Percentiles rank a stretch among this genome's conserved stretches.
Conservation (phyloP, 192 early-diverging fungal genomes). For the Coemansia javaensis region DNA sequence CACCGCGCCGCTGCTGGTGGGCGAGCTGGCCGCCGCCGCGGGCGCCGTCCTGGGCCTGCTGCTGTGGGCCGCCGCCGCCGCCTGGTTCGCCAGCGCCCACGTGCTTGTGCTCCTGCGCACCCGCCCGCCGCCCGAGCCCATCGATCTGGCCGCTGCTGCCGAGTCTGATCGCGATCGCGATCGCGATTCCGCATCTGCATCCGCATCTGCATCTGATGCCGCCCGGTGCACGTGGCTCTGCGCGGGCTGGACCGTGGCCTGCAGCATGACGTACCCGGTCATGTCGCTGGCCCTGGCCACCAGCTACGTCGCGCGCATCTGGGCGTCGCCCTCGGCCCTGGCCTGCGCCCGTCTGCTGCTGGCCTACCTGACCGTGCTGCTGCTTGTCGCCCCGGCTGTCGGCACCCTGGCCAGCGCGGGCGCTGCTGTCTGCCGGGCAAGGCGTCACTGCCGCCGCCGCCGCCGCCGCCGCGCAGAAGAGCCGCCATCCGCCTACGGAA, state of each 20-base stretch:
- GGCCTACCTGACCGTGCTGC: neutral
- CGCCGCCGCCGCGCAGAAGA: too few species aligned
- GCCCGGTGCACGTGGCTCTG: too few species aligned
- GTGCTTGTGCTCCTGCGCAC: constrained; percentile 2
- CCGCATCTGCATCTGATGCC: too few species aligned
- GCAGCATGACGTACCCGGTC: constrained; percentile 4
- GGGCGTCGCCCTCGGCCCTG: constrained; percentile 11
- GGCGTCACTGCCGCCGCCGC: neutral
- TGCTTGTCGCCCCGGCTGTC: neutral
- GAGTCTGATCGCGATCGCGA: too few species aligned
- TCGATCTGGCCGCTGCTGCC: too few species aligned
- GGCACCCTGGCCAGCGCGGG: neutral
- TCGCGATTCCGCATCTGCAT: too few species aligned
- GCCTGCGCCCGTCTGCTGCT: constrained; percentile 1
- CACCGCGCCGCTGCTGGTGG: constrained; percentile 29
- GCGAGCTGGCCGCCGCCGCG: constrained; percentile 36
- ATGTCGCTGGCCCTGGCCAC: constrained; percentile 30
- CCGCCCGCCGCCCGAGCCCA: neutral
- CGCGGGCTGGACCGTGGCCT: too few species aligned
- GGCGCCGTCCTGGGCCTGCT: constrained; percentile 37
- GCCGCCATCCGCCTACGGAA: too few species aligned
- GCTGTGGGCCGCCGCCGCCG: constrained; percentile 23
- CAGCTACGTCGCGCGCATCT: constrained; percentile 22
- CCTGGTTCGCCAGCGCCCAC: constrained; percentile 27
- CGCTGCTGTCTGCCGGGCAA: neutral